phyloP scores from a whole-genome alignment of 2,329 filamentous ascomycete genomes.

The Fusarium tupiense region DNA sequence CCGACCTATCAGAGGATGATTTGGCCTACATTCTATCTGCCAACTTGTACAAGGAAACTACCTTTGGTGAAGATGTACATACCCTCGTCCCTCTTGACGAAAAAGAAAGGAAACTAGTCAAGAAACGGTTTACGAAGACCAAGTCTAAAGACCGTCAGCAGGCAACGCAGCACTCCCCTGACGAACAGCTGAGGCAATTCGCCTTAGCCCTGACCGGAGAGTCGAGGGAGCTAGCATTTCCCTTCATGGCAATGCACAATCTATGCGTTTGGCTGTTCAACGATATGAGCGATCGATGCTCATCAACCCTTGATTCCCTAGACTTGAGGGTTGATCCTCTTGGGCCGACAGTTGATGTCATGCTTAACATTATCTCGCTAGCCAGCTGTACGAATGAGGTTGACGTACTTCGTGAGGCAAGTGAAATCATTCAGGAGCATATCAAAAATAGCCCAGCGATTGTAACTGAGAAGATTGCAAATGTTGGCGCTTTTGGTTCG shows the following conservation, averaged over 20 bases:
- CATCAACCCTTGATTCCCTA: neutral
- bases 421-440: neutral
- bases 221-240: neutral
- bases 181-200: neutral
- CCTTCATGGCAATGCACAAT: neutral
- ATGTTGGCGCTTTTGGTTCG: neutral
- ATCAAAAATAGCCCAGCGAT: neutral
- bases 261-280: neutral
- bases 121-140: neutral
- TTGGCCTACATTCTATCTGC: neutral
- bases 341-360: too few relatives aligned
- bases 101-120: neutral
- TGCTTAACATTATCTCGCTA: neutral
- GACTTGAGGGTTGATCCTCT: too few relatives aligned
- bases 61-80: too few relatives aligned
- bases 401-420: neutral
- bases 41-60: neutral
- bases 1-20: neutral
- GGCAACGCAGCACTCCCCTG: neutral
- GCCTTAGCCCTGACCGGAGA: neutral
- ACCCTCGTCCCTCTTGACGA: neutral
- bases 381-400: neutral
- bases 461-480: neutral
- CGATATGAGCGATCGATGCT: neutral
- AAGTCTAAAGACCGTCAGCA: neutral